Evolutionary conservation across 2,329 filamentous ascomycete species (phyloP).

Genomic region (Coniochaeta hoffmannii): DNA sequence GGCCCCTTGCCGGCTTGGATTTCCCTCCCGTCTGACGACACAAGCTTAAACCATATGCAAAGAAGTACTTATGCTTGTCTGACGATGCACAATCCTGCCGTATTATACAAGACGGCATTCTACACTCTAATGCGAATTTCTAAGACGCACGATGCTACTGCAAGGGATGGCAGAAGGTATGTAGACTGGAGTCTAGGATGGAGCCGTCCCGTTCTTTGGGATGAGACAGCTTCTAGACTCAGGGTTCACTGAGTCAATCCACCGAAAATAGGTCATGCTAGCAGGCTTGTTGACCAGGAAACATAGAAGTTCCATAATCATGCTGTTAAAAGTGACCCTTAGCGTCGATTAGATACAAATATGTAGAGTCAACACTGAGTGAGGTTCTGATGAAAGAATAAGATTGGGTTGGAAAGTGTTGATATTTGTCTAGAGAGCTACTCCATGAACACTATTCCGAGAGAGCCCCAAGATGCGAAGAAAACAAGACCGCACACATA

Average conservation of each 20-base stretch:
- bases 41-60: too few relatives aligned
- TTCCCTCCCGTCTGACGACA: too few relatives aligned
- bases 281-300: background rate
- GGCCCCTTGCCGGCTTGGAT: too few relatives aligned
- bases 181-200: background rate
- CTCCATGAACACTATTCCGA: constrained; percentile 10
- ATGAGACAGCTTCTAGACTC: background rate
- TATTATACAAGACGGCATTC: too few relatives aligned
- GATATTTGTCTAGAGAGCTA: constrained; percentile 9
- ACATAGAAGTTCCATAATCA: background rate
- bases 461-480: constrained; percentile 3
- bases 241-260: background rate
- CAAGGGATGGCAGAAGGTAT: background rate
- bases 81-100: too few relatives aligned
- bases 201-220: background rate
- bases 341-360: background rate
- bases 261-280: background rate
- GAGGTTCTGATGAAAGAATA: background rate
- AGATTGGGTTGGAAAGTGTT: constrained; percentile 9
- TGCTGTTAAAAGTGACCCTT: too few relatives aligned
- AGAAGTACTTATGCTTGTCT: too few relatives aligned
- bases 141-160: background rate
- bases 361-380: background rate
- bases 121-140: background rate
- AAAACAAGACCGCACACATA: constrained; percentile 5